Percentiles rank a stretch among this genome's conserved stretches.
These are phyloP conservation scores for Alternaria arbusti DNA, from an alignment of 2,329 filamentous ascomycete genomes.

Conservation along the genomic window DNA sequence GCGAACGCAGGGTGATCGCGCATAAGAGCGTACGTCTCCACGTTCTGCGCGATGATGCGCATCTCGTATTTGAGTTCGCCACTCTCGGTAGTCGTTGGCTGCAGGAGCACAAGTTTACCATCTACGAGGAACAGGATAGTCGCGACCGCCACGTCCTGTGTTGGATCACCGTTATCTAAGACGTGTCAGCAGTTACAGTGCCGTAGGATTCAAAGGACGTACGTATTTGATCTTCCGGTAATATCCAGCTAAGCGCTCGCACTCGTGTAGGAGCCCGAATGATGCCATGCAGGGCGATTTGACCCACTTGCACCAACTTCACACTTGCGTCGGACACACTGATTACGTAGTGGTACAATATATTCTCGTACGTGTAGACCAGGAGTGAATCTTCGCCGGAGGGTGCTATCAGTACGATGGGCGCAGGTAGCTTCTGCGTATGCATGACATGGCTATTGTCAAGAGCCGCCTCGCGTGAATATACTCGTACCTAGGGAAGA, in stretches of 20 bases:
- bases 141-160: slow-evolving; percentile 91
- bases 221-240: slow-evolving; percentile 87
- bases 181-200: slow-evolving; percentile 21
- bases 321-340: slow-evolving; percentile 72
- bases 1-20: slow-evolving; percentile 73
- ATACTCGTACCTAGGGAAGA: too few relatives aligned
- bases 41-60: slow-evolving; percentile 93
- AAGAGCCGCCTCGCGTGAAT: slow-evolving; percentile 83
- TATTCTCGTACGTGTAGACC: slow-evolving; percentile 96
- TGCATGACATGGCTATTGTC: slow-evolving; percentile 77
- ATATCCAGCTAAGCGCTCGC: slow-evolving; percentile 90
- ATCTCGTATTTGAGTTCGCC: slow-evolving; percentile 96
- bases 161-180: slow-evolving; percentile 82
- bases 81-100: slow-evolving; percentile 81
- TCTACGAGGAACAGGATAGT: slow-evolving; percentile 97
- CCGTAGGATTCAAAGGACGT: slow-evolving; percentile 34
- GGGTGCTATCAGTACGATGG: slow-evolving; percentile 86
- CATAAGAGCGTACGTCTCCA: slow-evolving; percentile 94
- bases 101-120: slow-evolving; percentile 90
- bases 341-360: slow-evolving; percentile 94
- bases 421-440: slow-evolving; percentile 77
- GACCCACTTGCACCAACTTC: slow-evolving; percentile 88
- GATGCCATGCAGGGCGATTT: slow-evolving; percentile 96
- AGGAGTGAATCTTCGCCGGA: slow-evolving; percentile 93
- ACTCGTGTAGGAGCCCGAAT: slow-evolving; percentile 92